Evolutionary conservation across 1,284 basidiomycete genomes (phyloP).

Genomic region (Fistulina hepatica): DNA sequence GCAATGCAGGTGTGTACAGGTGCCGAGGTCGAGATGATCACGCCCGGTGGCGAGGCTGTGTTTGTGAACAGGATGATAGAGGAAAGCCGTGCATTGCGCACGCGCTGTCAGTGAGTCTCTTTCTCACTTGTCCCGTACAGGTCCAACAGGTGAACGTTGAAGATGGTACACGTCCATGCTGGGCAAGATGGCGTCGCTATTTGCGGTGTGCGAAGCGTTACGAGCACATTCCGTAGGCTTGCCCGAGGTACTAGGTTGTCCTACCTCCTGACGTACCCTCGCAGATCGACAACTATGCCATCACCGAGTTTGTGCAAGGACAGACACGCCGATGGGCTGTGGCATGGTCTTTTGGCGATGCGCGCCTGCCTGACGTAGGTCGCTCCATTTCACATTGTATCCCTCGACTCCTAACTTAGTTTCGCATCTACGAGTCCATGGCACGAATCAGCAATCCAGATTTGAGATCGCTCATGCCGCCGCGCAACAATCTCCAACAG

Average conservation of each 20-base stretch:
- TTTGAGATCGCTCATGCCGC: constrained; percentile 40
- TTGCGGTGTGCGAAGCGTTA: not conserved
- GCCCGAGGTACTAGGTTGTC: too few relatives aligned
- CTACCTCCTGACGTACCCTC: not conserved
- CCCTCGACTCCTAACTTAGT: constrained; percentile 2
- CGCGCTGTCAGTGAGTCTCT: constrained; percentile 39
- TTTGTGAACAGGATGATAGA: constrained; percentile 74
- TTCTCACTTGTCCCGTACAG: not conserved
- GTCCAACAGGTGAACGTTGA: not conserved
- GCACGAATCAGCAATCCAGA: constrained; percentile 38
- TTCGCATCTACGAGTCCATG: constrained; percentile 29
- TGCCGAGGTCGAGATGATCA: constrained; percentile 77
- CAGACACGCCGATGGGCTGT: constrained; percentile 84
- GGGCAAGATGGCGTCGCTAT: constrained; percentile 60
- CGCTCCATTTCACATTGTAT: not conserved
- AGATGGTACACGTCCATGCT: constrained; percentile 93
- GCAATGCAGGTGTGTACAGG: constrained; percentile 68
- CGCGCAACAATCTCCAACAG: constrained; percentile 41
- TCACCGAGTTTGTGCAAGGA: constrained; percentile 77
- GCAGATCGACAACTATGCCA: constrained; percentile 75
- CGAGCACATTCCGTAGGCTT: not conserved
- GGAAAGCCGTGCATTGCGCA: constrained; percentile 48
- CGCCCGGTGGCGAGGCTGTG: constrained; percentile 69
- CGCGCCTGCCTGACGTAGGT: constrained; percentile 68
- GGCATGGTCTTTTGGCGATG: constrained; percentile 67